phyloP scores from a whole-genome alignment of 495 filamentous ascomycete species.

The Bacidia gigantensis region DNA sequence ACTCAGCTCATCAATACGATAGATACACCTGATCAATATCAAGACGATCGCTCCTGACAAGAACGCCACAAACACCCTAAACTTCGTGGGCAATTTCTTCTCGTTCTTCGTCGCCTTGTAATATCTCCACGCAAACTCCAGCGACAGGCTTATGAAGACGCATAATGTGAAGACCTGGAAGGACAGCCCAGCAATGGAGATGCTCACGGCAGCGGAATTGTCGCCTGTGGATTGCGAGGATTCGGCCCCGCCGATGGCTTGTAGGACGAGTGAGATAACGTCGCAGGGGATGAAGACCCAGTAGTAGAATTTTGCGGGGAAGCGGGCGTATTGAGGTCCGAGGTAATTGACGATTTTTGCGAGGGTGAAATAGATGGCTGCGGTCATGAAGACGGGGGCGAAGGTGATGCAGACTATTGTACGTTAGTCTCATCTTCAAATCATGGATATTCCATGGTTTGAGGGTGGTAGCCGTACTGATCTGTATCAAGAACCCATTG shows the following conservation, averaged over 20 bases:
- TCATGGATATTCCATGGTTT: not conserved
- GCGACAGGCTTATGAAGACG: conserved; percentile 30
- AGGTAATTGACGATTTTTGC: conserved; percentile 30
- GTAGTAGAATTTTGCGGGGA: conserved; percentile 38
- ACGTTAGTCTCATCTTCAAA: too few species aligned
- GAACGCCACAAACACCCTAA: conserved; percentile 34
- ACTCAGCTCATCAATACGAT: conserved; percentile 36
- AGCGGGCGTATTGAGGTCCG: conserved; percentile 34
- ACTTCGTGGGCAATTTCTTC: conserved; percentile 10
- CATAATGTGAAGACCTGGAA: conserved; percentile 36
- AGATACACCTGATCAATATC: conserved; percentile 34
- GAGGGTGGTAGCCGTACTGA: conserved; percentile 23
- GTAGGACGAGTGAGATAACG: conserved; percentile 34
- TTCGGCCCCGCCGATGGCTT: conserved; percentile 37
- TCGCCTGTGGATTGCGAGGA: conserved; percentile 20
- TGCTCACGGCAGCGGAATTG: conserved; percentile 24
- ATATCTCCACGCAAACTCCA: conserved; percentile 31
- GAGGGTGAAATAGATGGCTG: conserved; percentile 46
- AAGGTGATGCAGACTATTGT: conserved; percentile 36
- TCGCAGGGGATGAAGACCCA: conserved; percentile 42
- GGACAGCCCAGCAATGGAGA: conserved; percentile 27
- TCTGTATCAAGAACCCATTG: conserved; percentile 36
- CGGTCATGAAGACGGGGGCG: conserved; percentile 43
- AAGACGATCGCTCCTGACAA: conserved; percentile 29
- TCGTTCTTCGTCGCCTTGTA: conserved; percentile 7